Evolutionary conservation across 306 rosid genomes (phyloP).

Genomic region (Inga leiocalycina): DNA sequence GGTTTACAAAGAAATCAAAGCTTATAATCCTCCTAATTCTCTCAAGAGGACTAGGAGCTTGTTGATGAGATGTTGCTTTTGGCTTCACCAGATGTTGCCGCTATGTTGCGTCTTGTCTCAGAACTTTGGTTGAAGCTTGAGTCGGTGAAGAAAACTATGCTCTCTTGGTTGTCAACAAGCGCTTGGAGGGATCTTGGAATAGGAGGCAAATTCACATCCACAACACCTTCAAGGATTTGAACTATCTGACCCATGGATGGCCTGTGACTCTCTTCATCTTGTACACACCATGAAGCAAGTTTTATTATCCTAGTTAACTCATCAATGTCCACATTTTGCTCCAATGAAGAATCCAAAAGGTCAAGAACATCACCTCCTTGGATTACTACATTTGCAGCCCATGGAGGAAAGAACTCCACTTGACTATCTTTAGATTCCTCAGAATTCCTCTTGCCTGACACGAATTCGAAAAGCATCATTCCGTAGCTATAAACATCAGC

Average conservation of each 20-base stretch:
- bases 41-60: conserved; percentile 28
- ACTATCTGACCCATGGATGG: conserved; percentile 86
- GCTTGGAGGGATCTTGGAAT: conserved; percentile 60
- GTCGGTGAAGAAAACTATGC: conserved; percentile 61
- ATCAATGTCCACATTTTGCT: conserved; percentile 51
- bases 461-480: conserved; percentile 86
- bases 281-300: conserved; percentile 89
- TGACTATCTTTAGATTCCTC: conserved; percentile 61
- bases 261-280: conserved; percentile 71
- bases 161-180: conserved; percentile 56
- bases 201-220: conserved; percentile 63
- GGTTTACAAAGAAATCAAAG: not conserved
- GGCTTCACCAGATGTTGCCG: conserved; percentile 46
- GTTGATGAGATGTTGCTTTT: conserved; percentile 37
- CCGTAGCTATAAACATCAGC: conserved; percentile 95
- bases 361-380: conserved; percentile 53
- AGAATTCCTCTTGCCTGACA: conserved; percentile 83
- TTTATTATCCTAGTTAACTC: conserved; percentile 55
- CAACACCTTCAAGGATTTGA: conserved; percentile 74
- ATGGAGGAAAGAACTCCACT: conserved; percentile 60
- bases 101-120: conserved; percentile 36
- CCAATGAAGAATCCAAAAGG: conserved; percentile 62
- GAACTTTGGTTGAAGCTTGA: conserved; percentile 59
- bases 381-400: conserved; percentile 48
- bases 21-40: not conserved